Conservation (phyloP, 75 land plant species). For the Sequoia sempervirens region DNA sequence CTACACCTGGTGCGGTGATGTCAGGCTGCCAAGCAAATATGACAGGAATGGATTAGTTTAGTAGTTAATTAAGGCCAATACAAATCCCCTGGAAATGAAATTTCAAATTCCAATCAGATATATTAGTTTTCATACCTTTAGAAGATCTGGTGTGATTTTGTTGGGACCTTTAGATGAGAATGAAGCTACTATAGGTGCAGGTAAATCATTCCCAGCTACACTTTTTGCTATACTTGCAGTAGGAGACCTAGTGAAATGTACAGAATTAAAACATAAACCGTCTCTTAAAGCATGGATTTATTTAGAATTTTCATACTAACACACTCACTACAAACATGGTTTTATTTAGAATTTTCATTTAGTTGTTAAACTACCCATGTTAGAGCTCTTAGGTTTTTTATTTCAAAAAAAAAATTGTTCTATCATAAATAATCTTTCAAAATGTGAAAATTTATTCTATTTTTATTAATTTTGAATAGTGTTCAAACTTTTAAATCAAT, state of each 20-base stretch:
- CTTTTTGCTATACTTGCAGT: slow-evolving; percentile 24
- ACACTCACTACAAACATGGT: no score
- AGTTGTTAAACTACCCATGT: not conserved
- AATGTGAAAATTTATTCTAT: not conserved
- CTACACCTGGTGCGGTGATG: slow-evolving; percentile 8
- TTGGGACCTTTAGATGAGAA: slow-evolving; percentile 48
- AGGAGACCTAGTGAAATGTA: slow-evolving; percentile 10
- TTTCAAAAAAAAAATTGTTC: not conserved
- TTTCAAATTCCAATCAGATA: not conserved
- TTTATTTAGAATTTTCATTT: no score
- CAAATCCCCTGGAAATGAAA: not conserved
- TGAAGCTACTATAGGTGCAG: slow-evolving; percentile 17
- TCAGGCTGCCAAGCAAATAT: not conserved
- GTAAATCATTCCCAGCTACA: not conserved
- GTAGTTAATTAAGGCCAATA: not conserved
- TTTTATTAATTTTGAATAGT: no score
- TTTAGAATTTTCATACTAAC: not conserved
- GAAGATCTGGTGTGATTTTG: slow-evolving; percentile 14
- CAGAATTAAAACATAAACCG: not conserved
- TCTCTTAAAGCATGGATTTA: not conserved
- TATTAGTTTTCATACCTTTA: slow-evolving; percentile 17
- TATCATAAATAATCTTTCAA: no score
- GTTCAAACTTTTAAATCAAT: no score
- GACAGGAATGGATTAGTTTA: not conserved
- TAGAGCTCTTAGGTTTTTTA: not conserved